Base-by-base conservation (phyloP, 2,329 filamentous ascomycete species). In the Pestalotiopsis fici region DNA sequence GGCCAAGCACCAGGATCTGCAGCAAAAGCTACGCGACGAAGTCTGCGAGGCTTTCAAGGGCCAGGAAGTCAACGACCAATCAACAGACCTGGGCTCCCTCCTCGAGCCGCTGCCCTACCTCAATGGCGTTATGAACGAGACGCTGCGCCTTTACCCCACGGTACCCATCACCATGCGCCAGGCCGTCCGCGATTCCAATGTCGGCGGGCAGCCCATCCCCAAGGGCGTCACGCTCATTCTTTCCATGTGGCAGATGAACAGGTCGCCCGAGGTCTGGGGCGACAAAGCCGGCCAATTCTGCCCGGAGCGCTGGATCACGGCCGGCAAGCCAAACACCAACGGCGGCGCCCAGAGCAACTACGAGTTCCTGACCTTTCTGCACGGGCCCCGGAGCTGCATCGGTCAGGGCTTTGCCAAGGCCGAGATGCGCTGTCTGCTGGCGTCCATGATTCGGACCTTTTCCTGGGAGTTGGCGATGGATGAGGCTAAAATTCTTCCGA, bases 371-470 rank as follows among this genome's bases (percentile, higher is more conserved):
- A 93, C 90, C 0, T 93, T 93, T 77, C 76, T 93, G 59, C 90
- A 93, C 70, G 91, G 92, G 0, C 90, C 91, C 1, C 82, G 91
- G 61, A 88, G 86, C 70, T 93, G 91, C 73, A 93, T 93, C 67
- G 91, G 91, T 0, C 87, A 90, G 75, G 83, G 84, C 0, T 95
- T 95, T 76, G 90, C 93, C 0, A 89, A 88, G 74, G 87, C 90
- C 0, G 93, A 95, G 80, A 88, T 95, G 78, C 89, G 91, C 11
- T 93, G 90, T 75, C 76, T 95, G 67, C 75, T 96, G 13, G 92
- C 92, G 13, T 86, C 85, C 1, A 84, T 91, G 79, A 86, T 93
- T 1, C 89, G 88, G 1, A 83, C 83, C 15, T 94, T 93, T 75
- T 83, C 88, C 66, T 86, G 85, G 78, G 76, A 78, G 27, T 56